Evolutionary conservation across 1,284 basidiomycete species (phyloP).

Genomic region (Irpex sp.): DNA sequence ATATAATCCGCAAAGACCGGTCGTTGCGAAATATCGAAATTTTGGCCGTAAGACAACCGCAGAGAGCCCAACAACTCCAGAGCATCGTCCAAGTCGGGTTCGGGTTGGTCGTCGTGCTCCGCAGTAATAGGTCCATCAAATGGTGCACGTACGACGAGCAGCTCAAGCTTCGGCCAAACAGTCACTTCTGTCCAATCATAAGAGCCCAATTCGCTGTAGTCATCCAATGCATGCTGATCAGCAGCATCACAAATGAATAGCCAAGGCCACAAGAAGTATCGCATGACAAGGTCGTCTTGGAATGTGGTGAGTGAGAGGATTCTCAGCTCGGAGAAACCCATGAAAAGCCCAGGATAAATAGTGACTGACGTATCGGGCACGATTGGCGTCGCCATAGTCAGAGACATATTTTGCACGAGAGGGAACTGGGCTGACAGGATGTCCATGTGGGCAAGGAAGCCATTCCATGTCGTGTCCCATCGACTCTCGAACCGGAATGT

Average conservation of each 20-base stretch:
- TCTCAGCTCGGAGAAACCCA: conserved; percentile 12
- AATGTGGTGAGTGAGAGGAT: conserved; percentile 7
- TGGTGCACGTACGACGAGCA: conserved; percentile 13
- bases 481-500: conserved; percentile 7
- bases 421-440: conserved; percentile 6
- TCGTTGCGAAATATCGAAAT: conserved; percentile 7
- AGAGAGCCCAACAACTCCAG: conserved; percentile 8
- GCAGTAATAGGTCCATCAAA: conserved; percentile 3
- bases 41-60: conserved; percentile 2
- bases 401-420: conserved; percentile 2
- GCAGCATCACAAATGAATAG: background rate
- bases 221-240: background rate
- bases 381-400: conserved; percentile 1
- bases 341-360: conserved; percentile 3
- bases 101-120: background rate
- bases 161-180: conserved; percentile 11
- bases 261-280: conserved; percentile 9
- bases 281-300: conserved; percentile 6
- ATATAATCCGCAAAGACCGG: conserved; percentile 1
- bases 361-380: conserved; percentile 1
- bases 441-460: conserved; percentile 5
- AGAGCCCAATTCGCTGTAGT: background rate
- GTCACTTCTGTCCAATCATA: background rate
- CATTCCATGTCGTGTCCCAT: conserved; percentile 5
- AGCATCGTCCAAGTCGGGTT: conserved; percentile 1